phyloP scores from a whole-genome alignment of 2,329 filamentous ascomycete species.

The Trichoderma harzianum region DNA sequence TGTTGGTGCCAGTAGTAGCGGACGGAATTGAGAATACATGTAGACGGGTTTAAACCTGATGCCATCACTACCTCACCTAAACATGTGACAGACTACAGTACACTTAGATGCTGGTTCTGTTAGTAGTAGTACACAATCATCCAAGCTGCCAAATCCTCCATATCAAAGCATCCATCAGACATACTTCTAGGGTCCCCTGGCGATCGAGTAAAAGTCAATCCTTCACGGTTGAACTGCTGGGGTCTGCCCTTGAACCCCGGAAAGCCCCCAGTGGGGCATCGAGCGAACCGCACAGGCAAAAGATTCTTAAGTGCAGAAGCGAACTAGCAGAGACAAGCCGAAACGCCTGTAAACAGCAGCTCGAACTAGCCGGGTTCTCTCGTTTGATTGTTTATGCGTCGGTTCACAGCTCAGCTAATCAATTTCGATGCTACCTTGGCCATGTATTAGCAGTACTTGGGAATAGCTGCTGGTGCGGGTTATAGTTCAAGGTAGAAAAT shows the following conservation, averaged over 20 bases:
- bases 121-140: not conserved
- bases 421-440: not conserved
- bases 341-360: not conserved
- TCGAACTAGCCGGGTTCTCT: not conserved
- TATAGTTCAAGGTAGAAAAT: not conserved
- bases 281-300: conserved; percentile 7
- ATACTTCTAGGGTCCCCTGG: not conserved
- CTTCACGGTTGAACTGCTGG: not conserved
- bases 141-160: not conserved
- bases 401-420: not conserved
- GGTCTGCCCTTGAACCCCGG: not conserved
- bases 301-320: not conserved
- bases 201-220: not conserved
- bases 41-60: not conserved
- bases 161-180: not conserved
- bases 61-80: not conserved
- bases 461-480: not conserved
- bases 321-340: conserved; percentile 2
- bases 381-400: not conserved
- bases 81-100: not conserved
- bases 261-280: conserved; percentile 14
- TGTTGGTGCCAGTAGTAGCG: not conserved
- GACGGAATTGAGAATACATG: not conserved
- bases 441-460: not conserved
- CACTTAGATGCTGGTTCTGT: not conserved